These are phyloP conservation scores for Populus tremula DNA, from an alignment of 345 rosid genomes.

Conservation along the genomic window DNA sequence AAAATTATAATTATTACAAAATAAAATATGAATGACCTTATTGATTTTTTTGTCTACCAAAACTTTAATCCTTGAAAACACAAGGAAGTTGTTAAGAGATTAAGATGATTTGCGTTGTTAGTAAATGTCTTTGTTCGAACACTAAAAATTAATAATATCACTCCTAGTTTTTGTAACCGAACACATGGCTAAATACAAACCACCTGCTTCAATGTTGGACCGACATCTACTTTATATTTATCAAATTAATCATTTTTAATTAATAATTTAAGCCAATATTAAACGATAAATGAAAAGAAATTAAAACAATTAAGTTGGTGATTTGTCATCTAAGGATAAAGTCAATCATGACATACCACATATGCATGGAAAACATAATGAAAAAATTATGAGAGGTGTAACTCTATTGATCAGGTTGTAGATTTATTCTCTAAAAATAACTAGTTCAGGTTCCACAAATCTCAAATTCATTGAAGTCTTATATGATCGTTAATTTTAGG, in stretches of 20 bases:
- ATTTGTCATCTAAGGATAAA: neutral
- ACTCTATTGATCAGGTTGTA: too few species aligned
- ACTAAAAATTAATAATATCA: too few species aligned
- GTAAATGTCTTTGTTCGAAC: neutral
- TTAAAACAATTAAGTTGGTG: neutral
- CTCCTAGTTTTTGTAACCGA: neutral
- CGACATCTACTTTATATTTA: neutral
- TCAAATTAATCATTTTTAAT: neutral
- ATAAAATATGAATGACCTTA: neutral
- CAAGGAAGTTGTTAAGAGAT: neutral
- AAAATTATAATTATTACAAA: neutral
- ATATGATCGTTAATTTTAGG: too few species aligned
- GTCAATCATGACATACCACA: neutral
- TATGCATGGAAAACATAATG: neutral
- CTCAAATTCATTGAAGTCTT: too few species aligned
- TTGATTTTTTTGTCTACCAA: neutral
- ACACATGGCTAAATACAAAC: constrained; percentile 5
- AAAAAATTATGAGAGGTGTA: too few species aligned
- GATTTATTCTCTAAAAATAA: rapidly evolving
- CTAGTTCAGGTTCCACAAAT: rapidly evolving
- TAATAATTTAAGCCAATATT: neutral
- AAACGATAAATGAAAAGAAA: neutral
- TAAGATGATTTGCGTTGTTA: neutral
- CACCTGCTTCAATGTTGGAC: constrained; percentile 3
- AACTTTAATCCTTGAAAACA: neutral